Conservation (phyloP, 495 filamentous ascomycete genomes). For the Staphylotrichum longicolle region DNA sequence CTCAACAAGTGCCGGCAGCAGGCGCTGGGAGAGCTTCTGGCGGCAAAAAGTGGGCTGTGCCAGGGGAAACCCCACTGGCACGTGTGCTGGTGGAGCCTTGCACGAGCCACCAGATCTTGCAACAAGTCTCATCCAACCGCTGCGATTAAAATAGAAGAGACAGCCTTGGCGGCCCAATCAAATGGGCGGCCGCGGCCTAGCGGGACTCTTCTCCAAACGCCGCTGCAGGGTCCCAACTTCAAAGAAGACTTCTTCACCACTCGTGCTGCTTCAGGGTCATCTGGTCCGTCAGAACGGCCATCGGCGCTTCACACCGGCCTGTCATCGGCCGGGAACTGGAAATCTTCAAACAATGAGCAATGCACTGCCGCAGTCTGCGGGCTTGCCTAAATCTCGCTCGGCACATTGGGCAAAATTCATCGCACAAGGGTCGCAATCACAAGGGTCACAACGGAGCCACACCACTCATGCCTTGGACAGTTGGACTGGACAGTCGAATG, state of each 20-base stretch:
- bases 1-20: conserved; percentile 5
- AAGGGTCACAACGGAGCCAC: no score
- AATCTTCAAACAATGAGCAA: not conserved
- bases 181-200: conserved; percentile 3
- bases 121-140: conserved; percentile 16
- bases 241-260: conserved; percentile 15
- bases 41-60: conserved; percentile 16
- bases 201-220: conserved; percentile 22
- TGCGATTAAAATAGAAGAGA: conserved; percentile 27
- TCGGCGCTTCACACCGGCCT: conserved; percentile 25
- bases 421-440: not conserved
- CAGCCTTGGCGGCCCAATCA: conserved; percentile 28
- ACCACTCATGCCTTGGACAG: not conserved
- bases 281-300: conserved; percentile 4
- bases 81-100: not conserved
- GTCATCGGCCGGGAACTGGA: conserved; percentile 7
- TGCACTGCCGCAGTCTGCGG: conserved; percentile 8
- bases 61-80: not conserved
- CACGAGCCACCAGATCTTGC: conserved; percentile 11
- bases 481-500: not conserved
- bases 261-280: conserved; percentile 17
- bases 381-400: not conserved
- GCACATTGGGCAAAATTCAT: not conserved
- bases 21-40: not conserved
- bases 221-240: conserved; percentile 14